Evolutionary conservation across 176 grass and related monocot genomes (phyloP), one percentile per base, ranked within the genome.

Genomic region (Ensete ventricosum): DNA sequence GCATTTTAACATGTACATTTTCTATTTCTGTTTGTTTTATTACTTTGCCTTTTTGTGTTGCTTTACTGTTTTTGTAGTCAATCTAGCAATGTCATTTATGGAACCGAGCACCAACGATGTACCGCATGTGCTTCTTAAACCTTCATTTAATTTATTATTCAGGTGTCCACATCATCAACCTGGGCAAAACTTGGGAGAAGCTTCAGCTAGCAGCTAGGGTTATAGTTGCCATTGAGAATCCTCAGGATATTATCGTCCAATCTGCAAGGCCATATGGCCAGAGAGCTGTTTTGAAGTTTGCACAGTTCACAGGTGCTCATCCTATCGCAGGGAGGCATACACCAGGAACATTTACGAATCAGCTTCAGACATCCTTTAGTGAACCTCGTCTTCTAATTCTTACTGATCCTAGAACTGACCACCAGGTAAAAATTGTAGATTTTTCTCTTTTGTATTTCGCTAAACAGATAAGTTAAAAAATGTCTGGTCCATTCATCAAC

Each of bases 111-210:
- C 27, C 27, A 29, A 29, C 2, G 27, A 29, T 0, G 27, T 29
- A 29, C 27, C 2, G 27, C 2, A 29, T 29, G 27, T 29, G 27
- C 27, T 29, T 29, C 27, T 29, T 29, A 29, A 29, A 29, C 2
- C 27, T 21, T 17, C 14, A 25, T n/a, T 55, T 25, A 25, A 25
- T 83, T 52, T 64, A 50, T 73, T 50, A 58, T 23, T 21, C 73
- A 96, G 92, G 89, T 62, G 89, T 96, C 82, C 92, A 85, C 80
- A 92, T 96, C 63, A 96, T 96, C 63, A 96, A 92, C 29, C 80
- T 96, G 62, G 89, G 89, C 21, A 96, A 87, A 80, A 92, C 92
- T 25, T 96, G 92, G 92, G 92, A 96, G 57, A 96, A 96, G 78
- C 87, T 96, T 54, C 81, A 85, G 83, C 85, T 92, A 21, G 92